A percentile compares a stretch with the other conserved stretches of the same genome.
These are phyloP conservation scores for Trichoderma guizhouense DNA, from an alignment of 2,329 filamentous ascomycete genomes.

Conservation along the genomic window DNA sequence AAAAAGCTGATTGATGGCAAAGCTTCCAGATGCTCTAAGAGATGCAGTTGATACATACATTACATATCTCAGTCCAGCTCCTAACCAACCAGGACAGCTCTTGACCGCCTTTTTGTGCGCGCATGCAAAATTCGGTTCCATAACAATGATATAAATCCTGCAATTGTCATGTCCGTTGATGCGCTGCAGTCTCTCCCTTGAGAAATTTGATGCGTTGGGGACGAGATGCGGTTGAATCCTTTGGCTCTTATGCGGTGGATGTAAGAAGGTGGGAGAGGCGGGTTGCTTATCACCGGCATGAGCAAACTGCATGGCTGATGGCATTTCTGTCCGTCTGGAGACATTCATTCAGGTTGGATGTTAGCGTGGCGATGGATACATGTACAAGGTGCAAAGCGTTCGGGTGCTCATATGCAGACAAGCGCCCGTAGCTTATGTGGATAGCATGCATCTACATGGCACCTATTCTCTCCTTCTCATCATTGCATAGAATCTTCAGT, in stretches of 20 bases:
- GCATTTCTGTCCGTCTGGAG: not conserved
- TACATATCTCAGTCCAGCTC: not conserved
- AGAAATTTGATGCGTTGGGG: not conserved
- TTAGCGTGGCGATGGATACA: not conserved
- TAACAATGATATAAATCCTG: not conserved
- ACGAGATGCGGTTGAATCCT: not conserved
- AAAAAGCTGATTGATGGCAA: not conserved
- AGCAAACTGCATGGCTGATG: not conserved
- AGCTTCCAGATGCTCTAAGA: not conserved
- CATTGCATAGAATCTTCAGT: not conserved
- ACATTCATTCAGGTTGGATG: not conserved
- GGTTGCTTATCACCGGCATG: not conserved
- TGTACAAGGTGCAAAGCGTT: not conserved
- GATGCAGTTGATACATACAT: not conserved
- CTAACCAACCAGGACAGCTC: not conserved
- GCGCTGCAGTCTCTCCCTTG: not conserved
- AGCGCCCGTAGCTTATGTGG: not conserved
- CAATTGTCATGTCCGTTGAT: not conserved
- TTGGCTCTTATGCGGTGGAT: not conserved
- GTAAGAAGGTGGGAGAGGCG: not conserved
- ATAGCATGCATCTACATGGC: not conserved
- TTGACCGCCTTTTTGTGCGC: conserved; percentile 4
- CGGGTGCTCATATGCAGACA: not conserved
- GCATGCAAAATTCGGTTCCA: not conserved
- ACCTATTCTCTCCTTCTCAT: not conserved